Evolutionary conservation across 495 filamentous ascomycete species (phyloP).

Genomic region (Xylaria acuta): DNA sequence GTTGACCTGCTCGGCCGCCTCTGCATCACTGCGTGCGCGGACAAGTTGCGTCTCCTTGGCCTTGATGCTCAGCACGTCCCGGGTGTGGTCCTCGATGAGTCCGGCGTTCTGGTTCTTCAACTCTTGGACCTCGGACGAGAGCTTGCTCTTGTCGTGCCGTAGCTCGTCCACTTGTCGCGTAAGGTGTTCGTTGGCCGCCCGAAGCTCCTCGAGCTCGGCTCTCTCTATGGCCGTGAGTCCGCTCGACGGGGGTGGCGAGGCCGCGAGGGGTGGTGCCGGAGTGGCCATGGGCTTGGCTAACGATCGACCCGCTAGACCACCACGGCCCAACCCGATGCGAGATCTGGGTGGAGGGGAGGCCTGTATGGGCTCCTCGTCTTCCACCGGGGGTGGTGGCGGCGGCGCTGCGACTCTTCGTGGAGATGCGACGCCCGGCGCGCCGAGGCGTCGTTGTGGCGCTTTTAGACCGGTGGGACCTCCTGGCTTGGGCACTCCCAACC

Average conservation of each 20-base stretch:
- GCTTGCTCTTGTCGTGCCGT: conserved; percentile 72
- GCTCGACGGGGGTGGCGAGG: conserved; percentile 58
- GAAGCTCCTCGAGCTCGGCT: conserved; percentile 88
- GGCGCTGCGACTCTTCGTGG: conserved; percentile 69
- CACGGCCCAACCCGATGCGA: conserved; percentile 72
- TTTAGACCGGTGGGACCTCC: conserved; percentile 73
- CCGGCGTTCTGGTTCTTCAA: conserved; percentile 95
- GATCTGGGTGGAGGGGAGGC: conserved; percentile 66
- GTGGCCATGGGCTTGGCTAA: conserved; percentile 74
- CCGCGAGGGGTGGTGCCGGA: conserved; percentile 44
- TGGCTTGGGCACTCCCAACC: conserved; percentile 68
- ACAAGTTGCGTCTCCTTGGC: conserved; percentile 98
- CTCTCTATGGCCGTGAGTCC: conserved; percentile 76
- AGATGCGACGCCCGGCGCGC: conserved; percentile 62
- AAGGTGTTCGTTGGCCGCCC: conserved; percentile 79
- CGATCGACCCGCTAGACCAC: conserved; percentile 84
- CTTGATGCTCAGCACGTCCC: conserved; percentile 93
- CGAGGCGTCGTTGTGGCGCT: conserved; percentile 67
- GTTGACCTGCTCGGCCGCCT: conserved; percentile 82
- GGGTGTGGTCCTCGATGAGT: conserved; percentile 95
- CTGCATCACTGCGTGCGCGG: conserved; percentile 85
- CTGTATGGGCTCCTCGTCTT: conserved; percentile 65
- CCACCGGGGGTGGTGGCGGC: conserved; percentile 52
- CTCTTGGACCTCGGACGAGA: conserved; percentile 81
- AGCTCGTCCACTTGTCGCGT: conserved; percentile 75